Percentiles rank a stretch among this genome's conserved stretches.
Evolutionary conservation across 176 grass and related monocot species (phyloP).

Genomic region (Oryza nivara): DNA sequence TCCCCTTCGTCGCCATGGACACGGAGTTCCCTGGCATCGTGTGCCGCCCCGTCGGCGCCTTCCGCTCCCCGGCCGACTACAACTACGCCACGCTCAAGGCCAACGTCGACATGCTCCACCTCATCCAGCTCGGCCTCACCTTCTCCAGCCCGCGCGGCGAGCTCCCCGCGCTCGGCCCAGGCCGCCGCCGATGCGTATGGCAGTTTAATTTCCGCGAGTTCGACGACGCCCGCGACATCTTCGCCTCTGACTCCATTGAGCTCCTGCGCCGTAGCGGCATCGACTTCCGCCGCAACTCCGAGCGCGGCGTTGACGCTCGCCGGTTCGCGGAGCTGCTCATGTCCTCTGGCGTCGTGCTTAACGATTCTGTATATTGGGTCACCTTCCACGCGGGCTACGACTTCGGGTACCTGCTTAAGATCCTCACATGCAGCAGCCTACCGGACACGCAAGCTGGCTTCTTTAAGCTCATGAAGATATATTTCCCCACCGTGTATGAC

Average conservation of each 20-base stretch:
- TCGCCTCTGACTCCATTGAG: slow-evolving; percentile 89
- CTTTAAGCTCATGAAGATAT: slow-evolving; percentile 89
- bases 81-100: slow-evolving; percentile 97
- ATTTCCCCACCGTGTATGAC: slow-evolving; percentile 90
- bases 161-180: slow-evolving; percentile 69
- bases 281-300: slow-evolving; percentile 74
- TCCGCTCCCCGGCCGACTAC: slow-evolving; percentile 78
- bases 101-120: slow-evolving; percentile 97
- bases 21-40: slow-evolving; percentile 97
- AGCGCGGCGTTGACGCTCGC: slow-evolving; percentile 67
- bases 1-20: slow-evolving; percentile 95
- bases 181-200: slow-evolving; percentile 73
- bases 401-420: slow-evolving; percentile 89
- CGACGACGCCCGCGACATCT: slow-evolving; percentile 70
- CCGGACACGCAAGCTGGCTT: slow-evolving; percentile 75
- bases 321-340: slow-evolving; percentile 88
- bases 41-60: slow-evolving; percentile 78
- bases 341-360: slow-evolving; percentile 93
- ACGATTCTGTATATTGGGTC: slow-evolving; percentile 84
- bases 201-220: slow-evolving; percentile 99
- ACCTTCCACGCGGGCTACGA: slow-evolving; percentile 96
- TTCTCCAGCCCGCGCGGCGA: slow-evolving; percentile 72
- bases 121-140: slow-evolving; percentile 93
- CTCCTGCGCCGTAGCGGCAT: slow-evolving; percentile 92
- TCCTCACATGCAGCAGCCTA: slow-evolving; percentile 82